phyloP scores from a whole-genome alignment of 768 basidiomycete genomes.

The Mrakia frigida region DNA sequence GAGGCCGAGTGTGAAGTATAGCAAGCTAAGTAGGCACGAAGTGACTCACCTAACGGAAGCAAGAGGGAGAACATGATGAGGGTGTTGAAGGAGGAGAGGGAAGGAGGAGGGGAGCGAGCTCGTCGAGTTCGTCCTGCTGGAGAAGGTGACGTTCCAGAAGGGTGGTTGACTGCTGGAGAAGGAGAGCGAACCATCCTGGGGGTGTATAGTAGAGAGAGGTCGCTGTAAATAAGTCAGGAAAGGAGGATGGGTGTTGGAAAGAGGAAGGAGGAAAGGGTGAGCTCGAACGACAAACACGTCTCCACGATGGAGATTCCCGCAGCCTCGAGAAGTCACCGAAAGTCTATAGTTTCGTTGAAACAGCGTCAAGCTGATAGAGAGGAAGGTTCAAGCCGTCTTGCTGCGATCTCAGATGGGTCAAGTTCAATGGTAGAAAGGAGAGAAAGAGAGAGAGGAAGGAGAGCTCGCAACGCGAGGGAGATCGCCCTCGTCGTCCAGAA shows the following conservation, averaged over 20 bases:
- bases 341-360: not conserved
- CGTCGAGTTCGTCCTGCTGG: not conserved
- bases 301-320: not conserved
- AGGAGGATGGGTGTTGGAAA: not conserved
- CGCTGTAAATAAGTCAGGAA: not conserved
- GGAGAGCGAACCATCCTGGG: not conserved
- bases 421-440: not conserved
- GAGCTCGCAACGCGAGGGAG: not conserved
- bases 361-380: not conserved
- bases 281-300: not conserved
- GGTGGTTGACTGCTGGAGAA: not conserved
- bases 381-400: not conserved
- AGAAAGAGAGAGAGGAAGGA: not conserved
- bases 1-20: too few species aligned
- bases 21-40: too few species aligned
- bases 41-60: not conserved
- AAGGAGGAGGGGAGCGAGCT: not conserved
- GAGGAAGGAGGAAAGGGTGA: not conserved
- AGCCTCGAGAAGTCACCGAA: not conserved
- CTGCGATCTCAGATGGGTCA: not conserved
- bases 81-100: conserved; percentile 13
- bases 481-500: too few species aligned
- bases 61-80: conserved; percentile 5
- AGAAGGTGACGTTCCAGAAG: not conserved
- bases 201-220: not conserved